phyloP scores from a whole-genome alignment of 225 moss, liverwort and hornwort genomes.

The Pseudisothecium myosuroides region DNA sequence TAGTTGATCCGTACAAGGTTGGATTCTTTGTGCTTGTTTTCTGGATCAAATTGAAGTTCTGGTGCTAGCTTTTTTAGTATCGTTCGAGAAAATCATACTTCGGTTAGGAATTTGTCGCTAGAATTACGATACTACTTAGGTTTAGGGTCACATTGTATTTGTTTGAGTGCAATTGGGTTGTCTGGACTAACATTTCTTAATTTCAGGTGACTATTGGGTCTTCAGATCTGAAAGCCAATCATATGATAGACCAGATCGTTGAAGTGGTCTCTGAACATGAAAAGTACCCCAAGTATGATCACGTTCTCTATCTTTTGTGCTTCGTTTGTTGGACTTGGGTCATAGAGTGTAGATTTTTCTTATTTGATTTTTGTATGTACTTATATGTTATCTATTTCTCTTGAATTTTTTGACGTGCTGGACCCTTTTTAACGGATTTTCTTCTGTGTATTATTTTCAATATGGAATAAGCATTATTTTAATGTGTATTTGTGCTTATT shows the following conservation, averaged over 20 bases:
- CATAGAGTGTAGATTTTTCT: not conserved
- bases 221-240: conserved; percentile 87
- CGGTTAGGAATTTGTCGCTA: not conserved
- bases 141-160: not conserved
- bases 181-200: not conserved
- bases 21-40: not conserved
- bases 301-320: not conserved
- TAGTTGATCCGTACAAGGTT: conserved; percentile 80
- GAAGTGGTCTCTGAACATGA: conserved; percentile 93
- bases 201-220: conserved; percentile 87
- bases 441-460: not conserved
- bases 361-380: not conserved
- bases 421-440: not conserved
- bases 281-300: conserved; percentile 70
- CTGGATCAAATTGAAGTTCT: not conserved
- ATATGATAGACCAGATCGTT: conserved; percentile 82
- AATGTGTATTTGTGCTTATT: not conserved
- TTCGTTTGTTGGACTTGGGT: not conserved
- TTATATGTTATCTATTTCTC: not conserved
- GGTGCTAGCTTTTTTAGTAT: not conserved
- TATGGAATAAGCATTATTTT: not conserved
- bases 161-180: not conserved
- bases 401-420: not conserved
- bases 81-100: not conserved
- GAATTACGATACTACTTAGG: not conserved